Evolutionary conservation across 1,284 basidiomycete genomes (phyloP), one percentile per base, ranked within the genome.

Genomic region (Cutaneotrichosporon sp.): DNA sequence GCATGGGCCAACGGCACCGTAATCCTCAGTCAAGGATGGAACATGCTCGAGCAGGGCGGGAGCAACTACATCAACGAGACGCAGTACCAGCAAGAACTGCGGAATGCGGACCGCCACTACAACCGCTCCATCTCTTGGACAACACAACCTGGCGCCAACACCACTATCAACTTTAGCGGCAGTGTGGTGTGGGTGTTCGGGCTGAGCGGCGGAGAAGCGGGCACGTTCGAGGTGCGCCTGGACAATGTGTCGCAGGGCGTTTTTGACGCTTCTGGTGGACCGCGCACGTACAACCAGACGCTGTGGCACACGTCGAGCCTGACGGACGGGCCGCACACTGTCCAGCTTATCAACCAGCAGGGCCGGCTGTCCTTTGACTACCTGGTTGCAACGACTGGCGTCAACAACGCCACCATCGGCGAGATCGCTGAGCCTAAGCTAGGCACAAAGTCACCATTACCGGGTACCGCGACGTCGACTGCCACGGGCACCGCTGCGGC

Each of bases 41-140:
- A 74, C 62, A 77, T 77, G 73, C 47, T 78, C 31, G 74, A 76
- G 61, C 21, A 61, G 18, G 65, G 49, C 26, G 36, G 38, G 34
- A 70, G 69, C 31, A 77, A 77, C 65, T 75, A 65, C 56, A 69
- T 76, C 60, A 72, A 76, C 47, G 47, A 59, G 73, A 65, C 68
- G 1, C 68, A 74, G 49, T 68, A 65, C 31, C 55, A 71, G 14
- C 58, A 36, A 14, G 71, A 75, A 67, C 52, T 60, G 11, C 22
- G 51, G 5, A 68, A 65, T 3, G 47, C 65, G 1, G 53, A 31
- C 0, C 56, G 65, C 26, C 59, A 73, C 63, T 74, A 49, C 46
- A 73, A 75, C 59, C 32, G 47, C 3, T 69, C 69, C 8, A 63
- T 76, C 16, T 74, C 75, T 42, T 77, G 72, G 74, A 77, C 75